Evolutionary conservation across 805 yeast species (phyloP).

Genomic region (Citeromyces nyonsensis): DNA sequence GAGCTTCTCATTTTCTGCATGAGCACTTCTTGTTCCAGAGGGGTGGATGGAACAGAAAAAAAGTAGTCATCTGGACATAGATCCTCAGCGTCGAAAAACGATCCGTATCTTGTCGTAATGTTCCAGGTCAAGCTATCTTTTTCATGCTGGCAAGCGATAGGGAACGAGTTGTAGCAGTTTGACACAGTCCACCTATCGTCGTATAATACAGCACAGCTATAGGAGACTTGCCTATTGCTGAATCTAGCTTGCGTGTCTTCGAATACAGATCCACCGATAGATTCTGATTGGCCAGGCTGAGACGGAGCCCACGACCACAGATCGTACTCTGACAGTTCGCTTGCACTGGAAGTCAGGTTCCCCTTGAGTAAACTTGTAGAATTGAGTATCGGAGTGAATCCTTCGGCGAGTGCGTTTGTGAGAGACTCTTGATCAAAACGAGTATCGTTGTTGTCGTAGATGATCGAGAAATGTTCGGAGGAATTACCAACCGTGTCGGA

Average conservation of each 20-base stretch:
- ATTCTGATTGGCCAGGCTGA: slow-evolving; percentile 24
- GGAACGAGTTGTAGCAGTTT: slow-evolving; percentile 21
- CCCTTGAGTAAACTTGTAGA: slow-evolving; percentile 6
- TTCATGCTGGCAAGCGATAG: slow-evolving; percentile 38
- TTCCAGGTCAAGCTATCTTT: slow-evolving; percentile 25
- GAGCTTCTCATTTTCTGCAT: slow-evolving; percentile 4
- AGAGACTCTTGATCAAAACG: slow-evolving; percentile 24
- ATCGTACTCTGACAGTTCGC: no score
- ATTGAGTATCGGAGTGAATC: slow-evolving; percentile 51
- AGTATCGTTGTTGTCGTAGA: slow-evolving; percentile 18
- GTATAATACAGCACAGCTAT: slow-evolving; percentile 23
- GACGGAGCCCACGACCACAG: slow-evolving; percentile 64
- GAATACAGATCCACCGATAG: no score
- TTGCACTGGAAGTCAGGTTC: no score
- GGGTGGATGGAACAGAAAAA: slow-evolving; percentile 33
- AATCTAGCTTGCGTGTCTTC: no score
- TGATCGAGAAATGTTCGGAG: slow-evolving; percentile 4
- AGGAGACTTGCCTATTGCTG: slow-evolving; percentile 10
- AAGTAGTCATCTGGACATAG: slow-evolving; percentile 16
- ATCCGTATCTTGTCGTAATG: slow-evolving; percentile 13
- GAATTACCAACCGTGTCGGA: no score
- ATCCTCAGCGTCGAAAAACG: slow-evolving; percentile 29
- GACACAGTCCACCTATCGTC: slow-evolving; percentile 1
- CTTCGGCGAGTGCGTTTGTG: slow-evolving; percentile 28
- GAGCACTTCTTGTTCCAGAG: slow-evolving; percentile 24